Conservation (phyloP, 1,284 basidiomycete genomes). For the Sporisorium sorghi region DNA sequence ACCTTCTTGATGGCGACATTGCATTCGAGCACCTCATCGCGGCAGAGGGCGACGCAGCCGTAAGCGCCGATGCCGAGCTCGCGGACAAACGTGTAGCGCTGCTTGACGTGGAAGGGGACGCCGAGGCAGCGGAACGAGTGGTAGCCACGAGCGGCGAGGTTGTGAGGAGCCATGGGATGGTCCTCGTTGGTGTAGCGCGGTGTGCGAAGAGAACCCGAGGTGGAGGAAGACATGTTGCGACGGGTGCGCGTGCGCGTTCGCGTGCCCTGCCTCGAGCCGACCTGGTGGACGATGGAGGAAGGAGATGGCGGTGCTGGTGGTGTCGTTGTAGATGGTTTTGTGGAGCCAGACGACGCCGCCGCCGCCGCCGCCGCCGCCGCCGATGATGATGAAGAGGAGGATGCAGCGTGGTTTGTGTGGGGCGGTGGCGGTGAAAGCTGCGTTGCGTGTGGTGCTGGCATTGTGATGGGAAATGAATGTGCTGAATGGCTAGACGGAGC, state of each 20-base stretch:
- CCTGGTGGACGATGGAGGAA: constrained; percentile 41
- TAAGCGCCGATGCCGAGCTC: constrained; percentile 68
- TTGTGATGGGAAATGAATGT: constrained; percentile 10
- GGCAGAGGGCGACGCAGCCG: constrained; percentile 66
- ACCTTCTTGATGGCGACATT: constrained; percentile 69
- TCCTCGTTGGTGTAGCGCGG: constrained; percentile 59
- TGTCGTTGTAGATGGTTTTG: constrained; percentile 20
- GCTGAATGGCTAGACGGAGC: constrained; percentile 11
- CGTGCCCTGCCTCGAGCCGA: constrained; percentile 54
- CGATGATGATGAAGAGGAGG: constrained; percentile 10
- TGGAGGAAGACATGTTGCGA: constrained; percentile 48
- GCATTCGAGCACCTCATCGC: constrained; percentile 59
- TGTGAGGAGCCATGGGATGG: constrained; percentile 64
- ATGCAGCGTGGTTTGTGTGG: constrained; percentile 1
- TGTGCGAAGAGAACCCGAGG: constrained; percentile 30
- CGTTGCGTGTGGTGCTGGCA: constrained; percentile 42
- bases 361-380: too few relatives aligned
- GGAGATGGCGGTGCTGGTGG: constrained; percentile 35
- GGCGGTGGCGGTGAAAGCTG: constrained; percentile 25
- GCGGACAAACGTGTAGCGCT: constrained; percentile 64
- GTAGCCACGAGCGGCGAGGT: constrained; percentile 62
- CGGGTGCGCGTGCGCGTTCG: constrained; percentile 55
- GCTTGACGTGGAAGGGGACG: constrained; percentile 66
- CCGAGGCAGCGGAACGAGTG: constrained; percentile 66
- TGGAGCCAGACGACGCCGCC: too few relatives aligned